Conservation (phyloP, 441 rosid genomes). For the Aquilaria agallochum region DNA sequence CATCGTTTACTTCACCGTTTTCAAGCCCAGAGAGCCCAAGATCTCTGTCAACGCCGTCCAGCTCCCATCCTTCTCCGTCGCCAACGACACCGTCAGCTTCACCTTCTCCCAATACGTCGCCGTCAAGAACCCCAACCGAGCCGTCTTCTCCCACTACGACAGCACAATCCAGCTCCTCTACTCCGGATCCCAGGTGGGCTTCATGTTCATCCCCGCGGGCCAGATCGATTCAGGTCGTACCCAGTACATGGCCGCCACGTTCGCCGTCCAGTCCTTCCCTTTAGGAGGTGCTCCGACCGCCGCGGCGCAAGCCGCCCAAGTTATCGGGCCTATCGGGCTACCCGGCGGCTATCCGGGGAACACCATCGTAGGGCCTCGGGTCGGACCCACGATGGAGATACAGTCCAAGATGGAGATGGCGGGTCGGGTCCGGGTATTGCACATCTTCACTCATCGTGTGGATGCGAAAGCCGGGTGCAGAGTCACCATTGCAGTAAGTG, state of each 20-base stretch:
- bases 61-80: constrained; percentile 83
- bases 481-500: constrained; percentile 61
- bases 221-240: constrained; percentile 69
- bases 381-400: constrained; percentile 82
- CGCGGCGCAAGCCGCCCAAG: constrained; percentile 11
- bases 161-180: constrained; percentile 85
- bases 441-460: constrained; percentile 75
- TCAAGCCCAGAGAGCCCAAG: constrained; percentile 85
- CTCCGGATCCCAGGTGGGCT: constrained; percentile 81
- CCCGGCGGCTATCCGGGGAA: constrained; percentile 22
- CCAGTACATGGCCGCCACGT: constrained; percentile 89
- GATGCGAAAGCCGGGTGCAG: constrained; percentile 58
- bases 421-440: constrained; percentile 85
- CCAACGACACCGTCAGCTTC: constrained; percentile 84
- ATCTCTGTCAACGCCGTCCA: constrained; percentile 85
- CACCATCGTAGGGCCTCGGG: constrained; percentile 36
- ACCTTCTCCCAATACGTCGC: constrained; percentile 86
- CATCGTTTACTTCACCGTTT: constrained; percentile 83
- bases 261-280: constrained; percentile 75
- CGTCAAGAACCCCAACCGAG: constrained; percentile 78
- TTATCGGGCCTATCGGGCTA: constrained; percentile 7
- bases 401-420: constrained; percentile 73
- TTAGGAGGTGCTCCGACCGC: constrained; percentile 29
- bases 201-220: constrained; percentile 95
- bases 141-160: constrained; percentile 82